Evolutionary conservation across 1,284 basidiomycete species (phyloP).

Genomic region (Chalciporus sp.): DNA sequence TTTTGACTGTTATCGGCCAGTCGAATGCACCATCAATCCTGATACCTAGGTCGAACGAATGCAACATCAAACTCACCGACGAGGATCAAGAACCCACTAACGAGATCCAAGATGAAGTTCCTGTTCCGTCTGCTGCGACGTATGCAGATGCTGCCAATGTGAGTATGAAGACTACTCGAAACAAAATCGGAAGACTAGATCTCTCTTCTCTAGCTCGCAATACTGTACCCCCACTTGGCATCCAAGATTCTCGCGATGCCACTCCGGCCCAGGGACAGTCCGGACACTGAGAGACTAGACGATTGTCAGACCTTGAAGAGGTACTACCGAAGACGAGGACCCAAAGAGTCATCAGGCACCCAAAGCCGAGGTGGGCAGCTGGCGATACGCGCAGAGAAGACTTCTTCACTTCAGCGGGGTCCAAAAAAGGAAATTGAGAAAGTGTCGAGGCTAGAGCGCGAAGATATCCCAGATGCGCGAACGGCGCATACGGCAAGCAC

Average conservation of each 20-base stretch:
- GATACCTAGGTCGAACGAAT: not conserved
- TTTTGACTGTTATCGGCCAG: not conserved
- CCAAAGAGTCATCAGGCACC: too few relatives aligned
- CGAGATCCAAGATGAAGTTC: not conserved
- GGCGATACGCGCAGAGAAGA: not conserved
- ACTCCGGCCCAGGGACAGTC: constrained; percentile 12
- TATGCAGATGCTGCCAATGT: constrained; percentile 46
- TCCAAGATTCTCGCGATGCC: constrained; percentile 32
- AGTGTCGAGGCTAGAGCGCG: not conserved
- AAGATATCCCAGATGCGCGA: not conserved
- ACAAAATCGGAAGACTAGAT: not conserved
- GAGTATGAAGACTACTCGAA: constrained; percentile 4
- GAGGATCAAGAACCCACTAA: not conserved
- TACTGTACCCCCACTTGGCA: constrained; percentile 37
- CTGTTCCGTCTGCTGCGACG: constrained; percentile 34
- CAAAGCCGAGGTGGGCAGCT: not conserved
- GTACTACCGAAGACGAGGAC: not conserved
- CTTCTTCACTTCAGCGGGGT: not conserved
- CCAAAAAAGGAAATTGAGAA: not conserved
- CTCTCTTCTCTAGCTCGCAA: constrained; percentile 32
- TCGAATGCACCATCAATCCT: not conserved
- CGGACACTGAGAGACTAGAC: not conserved
- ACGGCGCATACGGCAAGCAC: not conserved
- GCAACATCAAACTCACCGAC: not conserved
- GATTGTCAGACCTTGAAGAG: not conserved